These are phyloP conservation scores for Phytophthora pinifolia DNA, from an alignment of 352 stramenopile genomes.

Conservation along the genomic window DNA sequence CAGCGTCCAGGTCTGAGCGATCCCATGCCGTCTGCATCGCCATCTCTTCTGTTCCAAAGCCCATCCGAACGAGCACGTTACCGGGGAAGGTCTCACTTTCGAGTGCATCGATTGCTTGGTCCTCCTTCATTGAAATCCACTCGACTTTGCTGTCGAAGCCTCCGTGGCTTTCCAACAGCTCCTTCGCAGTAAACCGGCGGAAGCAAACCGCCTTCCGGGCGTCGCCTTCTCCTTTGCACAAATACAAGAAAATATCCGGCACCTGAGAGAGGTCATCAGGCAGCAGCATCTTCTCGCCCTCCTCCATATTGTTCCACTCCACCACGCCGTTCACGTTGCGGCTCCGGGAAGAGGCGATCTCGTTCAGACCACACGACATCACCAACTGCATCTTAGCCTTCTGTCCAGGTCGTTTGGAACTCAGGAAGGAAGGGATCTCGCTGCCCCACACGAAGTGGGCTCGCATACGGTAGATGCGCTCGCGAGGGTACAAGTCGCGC, in stretches of 20 bases:
- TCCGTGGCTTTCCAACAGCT: constrained; percentile 55
- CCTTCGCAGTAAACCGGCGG: constrained; percentile 75
- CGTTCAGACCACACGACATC: constrained; percentile 62
- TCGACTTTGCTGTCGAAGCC: constrained; percentile 57
- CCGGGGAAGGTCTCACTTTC: constrained; percentile 80
- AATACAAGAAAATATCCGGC: constrained; percentile 88
- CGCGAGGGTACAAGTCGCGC: constrained; percentile 54
- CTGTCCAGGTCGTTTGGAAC: constrained; percentile 64
- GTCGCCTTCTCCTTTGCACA: constrained; percentile 71
- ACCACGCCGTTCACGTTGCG: constrained; percentile 81
- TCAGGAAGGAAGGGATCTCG: constrained; percentile 74
- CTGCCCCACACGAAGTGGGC: constrained; percentile 76
- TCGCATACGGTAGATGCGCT: constrained; percentile 69
- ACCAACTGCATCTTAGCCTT: constrained; percentile 82
- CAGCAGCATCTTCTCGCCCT: constrained; percentile 78
- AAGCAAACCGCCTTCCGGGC: constrained; percentile 72
- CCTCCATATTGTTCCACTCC: constrained; percentile 81
- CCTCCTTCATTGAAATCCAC: constrained; percentile 85
- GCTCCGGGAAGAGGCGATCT: constrained; percentile 52
- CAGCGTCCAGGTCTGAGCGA: constrained; percentile 46
- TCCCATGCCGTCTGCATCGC: constrained; percentile 60
- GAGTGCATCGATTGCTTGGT: constrained; percentile 77
- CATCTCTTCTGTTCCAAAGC: constrained; percentile 76
- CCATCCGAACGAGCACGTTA: constrained; percentile 76
- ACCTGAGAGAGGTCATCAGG: constrained; percentile 75